Conservation (phyloP, 2,329 filamentous ascomycete genomes). For the Ophiostoma quercus region DNA sequence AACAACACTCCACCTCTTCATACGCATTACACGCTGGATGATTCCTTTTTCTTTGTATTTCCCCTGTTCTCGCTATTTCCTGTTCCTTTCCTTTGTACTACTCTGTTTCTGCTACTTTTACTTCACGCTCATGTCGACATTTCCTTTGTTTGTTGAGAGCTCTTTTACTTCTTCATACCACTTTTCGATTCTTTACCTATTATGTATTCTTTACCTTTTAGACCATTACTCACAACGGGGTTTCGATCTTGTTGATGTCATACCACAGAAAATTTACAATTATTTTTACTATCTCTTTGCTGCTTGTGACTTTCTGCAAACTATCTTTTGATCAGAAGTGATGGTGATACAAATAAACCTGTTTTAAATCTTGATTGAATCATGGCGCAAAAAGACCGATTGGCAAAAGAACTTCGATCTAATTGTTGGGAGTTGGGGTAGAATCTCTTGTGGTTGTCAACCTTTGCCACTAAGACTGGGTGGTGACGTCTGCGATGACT, state of each 20-base stretch:
- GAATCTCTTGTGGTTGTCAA: neutral
- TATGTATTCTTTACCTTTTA: slow-evolving; percentile 18
- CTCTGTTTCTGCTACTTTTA: slow-evolving; percentile 2
- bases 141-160: slow-evolving; percentile 13
- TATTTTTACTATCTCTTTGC: neutral
- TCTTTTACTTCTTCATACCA: slow-evolving; percentile 15
- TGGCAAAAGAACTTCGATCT: neutral
- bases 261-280: neutral
- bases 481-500: neutral
- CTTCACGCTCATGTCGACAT: slow-evolving; percentile 4
- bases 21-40: neutral
- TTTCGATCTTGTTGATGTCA: neutral
- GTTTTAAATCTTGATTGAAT: neutral
- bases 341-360: neutral
- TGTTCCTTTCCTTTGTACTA: neutral
- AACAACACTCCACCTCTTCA: slow-evolving; percentile 1
- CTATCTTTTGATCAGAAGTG: neutral
- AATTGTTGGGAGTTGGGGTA: neutral
- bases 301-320: neutral
- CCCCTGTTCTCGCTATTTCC: neutral
- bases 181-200: slow-evolving; percentile 17
- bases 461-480: neutral
- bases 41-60: slow-evolving; percentile 8
- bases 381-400: neutral
- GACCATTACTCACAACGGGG: neutral